A percentile compares a stretch with the other conserved stretches of the same genome.
Evolutionary conservation across 192 early-diverging fungal species (phyloP).

Genomic region (Lunasporangiospora selenospora): DNA sequence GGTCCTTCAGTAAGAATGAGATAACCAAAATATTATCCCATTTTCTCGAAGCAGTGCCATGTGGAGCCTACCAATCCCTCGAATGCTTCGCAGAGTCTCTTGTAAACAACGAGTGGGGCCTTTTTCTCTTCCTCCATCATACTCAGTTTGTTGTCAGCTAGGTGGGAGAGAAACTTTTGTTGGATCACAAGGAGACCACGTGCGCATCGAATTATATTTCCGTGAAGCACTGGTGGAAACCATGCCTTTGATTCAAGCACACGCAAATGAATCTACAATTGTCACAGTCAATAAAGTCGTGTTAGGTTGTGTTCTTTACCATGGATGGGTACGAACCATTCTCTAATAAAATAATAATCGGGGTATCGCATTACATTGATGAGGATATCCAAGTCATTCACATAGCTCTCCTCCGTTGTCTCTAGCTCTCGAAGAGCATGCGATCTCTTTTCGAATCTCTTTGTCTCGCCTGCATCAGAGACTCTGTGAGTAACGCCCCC

Average conservation of each 20-base stretch:
- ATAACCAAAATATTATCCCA: no score
- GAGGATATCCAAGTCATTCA: conserved; percentile 57
- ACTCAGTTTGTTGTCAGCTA: not conserved
- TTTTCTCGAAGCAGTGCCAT: no score
- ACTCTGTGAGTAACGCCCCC: no score
- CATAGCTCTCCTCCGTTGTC: conserved; percentile 56
- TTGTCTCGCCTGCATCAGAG: conserved; percentile 27
- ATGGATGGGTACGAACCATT: no score
- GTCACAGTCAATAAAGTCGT: not conserved
- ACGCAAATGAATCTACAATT: conserved; percentile 17
- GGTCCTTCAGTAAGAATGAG: no score
- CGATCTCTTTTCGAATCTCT: conserved; percentile 36
- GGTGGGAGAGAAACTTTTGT: conserved; percentile 2
- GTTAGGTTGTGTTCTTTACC: not conserved
- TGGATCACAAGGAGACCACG: conserved; percentile 12
- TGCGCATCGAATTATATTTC: conserved; percentile 8
- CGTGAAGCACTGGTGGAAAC: conserved; percentile 15
- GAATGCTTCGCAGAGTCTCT: conserved; percentile 10
- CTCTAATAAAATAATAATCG: no score
- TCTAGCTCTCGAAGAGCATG: conserved; percentile 55
- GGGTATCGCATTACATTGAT: conserved; percentile 49
- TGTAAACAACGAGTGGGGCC: conserved; percentile 9
- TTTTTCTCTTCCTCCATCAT: conserved; percentile 4
- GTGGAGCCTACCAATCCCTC: conserved; percentile 7
- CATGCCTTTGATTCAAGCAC: conserved; percentile 21